Evolutionary conservation across 2,329 filamentous ascomycete species (phyloP), one percentile per base, ranked within the genome.

Genomic region (Aaosphaeria arxii): DNA sequence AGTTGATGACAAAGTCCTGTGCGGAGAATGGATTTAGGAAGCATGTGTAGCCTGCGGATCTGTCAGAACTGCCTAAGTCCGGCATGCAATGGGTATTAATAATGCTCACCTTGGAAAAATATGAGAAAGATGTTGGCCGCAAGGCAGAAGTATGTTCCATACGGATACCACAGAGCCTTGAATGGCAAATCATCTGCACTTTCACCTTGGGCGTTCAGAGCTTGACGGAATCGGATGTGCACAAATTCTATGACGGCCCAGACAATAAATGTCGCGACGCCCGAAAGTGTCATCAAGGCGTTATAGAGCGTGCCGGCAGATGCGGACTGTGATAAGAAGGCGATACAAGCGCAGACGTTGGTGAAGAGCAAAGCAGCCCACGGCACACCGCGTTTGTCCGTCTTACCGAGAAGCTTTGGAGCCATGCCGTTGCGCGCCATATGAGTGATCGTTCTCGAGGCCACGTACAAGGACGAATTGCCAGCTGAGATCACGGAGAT

Each of bases 191-290:
- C 51, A 1, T 63, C 54, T 5, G 63, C 53, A 11, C 63, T 59
- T 36, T 73, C 58, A 5, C 69, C 69, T 47, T 76, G 72, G 1
- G 53, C 62, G 11, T 58, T 53, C 13, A 72, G 63, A 1, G 69
- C 72, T 17, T 57, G 54, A 4, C 73, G 70, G 53, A 76, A 75
- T 9, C 71, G 66, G 40, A 75, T 67, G 46, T 74, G 73, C 2
- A 68, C 69, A 11, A 74, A 49, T 33, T 68, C 65, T 35, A 76
- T 75, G 7, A 67, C 58, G 0, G 64, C 65, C 71, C 59, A 63
- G 1, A 59, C 59, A 30, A 74, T 67, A 52, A 74, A 72, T 1
- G 70, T 72, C 6, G 69, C 60, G n/a, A 33, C 68, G 47, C 44
- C 62, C 2, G 63, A 66, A 7, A 55, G 43, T 5, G 47, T 54